These are phyloP conservation scores for Anthoceros angustus DNA, from an alignment of 225 moss, liverwort and hornwort genomes.

Conservation along the genomic window DNA sequence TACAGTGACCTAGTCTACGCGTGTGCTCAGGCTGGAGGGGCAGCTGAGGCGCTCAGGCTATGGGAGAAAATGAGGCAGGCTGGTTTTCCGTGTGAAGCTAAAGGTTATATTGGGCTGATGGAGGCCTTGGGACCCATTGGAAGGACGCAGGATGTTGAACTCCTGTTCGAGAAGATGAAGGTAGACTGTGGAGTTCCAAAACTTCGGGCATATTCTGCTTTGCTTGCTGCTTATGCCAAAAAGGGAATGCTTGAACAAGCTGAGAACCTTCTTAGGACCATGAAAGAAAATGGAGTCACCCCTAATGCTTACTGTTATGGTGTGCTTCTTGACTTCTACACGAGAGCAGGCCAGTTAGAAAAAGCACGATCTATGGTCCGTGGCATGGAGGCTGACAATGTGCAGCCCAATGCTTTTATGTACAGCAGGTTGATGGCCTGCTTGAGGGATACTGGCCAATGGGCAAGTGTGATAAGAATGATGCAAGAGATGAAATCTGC, in stretches of 20 bases:
- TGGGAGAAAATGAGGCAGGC: constrained; percentile 50
- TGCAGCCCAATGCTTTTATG: constrained; percentile 71
- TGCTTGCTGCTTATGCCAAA: constrained; percentile 51
- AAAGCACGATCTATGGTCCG: constrained; percentile 44
- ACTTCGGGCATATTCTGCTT: constrained; percentile 49
- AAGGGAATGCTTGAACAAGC: constrained; percentile 42
- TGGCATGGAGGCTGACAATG: constrained; percentile 39
- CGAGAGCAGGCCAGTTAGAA: constrained; percentile 57
- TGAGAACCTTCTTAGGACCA: constrained; percentile 33
- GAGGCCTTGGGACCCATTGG: constrained; percentile 40
- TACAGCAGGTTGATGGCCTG: constrained; percentile 79
- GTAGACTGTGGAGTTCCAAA: constrained; percentile 28
- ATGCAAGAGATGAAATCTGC: constrained; percentile 62
- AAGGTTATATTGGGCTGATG: constrained; percentile 38
- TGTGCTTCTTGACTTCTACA: constrained; percentile 68
- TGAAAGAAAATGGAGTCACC: constrained; percentile 31
- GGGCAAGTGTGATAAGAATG: constrained; percentile 42
- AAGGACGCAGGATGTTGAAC: constrained; percentile 56
- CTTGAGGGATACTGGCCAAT: constrained; percentile 73
- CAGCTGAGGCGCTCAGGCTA: constrained; percentile 45
- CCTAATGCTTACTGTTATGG: constrained; percentile 61
- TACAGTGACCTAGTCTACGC: constrained; percentile 68
- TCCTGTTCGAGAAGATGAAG: constrained; percentile 73
- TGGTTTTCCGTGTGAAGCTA: constrained; percentile 17
- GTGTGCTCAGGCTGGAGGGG: constrained; percentile 42